Percentiles rank a stretch among this genome's conserved stretches.
Evolutionary conservation across 768 basidiomycete genomes (phyloP).

Genomic region (Podaxis sp.): DNA sequence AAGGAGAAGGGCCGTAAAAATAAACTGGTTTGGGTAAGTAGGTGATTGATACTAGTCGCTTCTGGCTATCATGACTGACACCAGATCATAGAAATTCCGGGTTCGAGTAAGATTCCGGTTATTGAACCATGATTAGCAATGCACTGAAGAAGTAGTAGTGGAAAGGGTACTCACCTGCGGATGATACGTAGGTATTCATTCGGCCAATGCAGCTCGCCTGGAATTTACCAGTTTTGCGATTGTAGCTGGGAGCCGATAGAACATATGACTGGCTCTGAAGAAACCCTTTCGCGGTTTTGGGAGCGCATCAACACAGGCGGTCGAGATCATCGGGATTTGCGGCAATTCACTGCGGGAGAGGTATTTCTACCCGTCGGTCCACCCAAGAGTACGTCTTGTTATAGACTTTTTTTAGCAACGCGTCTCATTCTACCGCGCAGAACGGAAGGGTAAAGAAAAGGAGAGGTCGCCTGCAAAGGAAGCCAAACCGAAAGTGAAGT

Average conservation of each 20-base stretch:
- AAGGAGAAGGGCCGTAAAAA: conserved; percentile 38
- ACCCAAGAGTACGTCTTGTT: conserved; percentile 41
- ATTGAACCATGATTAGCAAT: not conserved
- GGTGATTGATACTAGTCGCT: conserved; percentile 8
- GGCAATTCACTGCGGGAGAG: conserved; percentile 52
- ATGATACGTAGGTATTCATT: conserved; percentile 55
- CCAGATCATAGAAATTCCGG: conserved; percentile 43
- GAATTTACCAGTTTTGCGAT: not conserved
- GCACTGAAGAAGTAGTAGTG: conserved; percentile 37
- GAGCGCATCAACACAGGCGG: conserved; percentile 42
- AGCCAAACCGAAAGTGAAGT: not conserved
- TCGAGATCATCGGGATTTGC: conserved; percentile 49
- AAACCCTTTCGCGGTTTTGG: conserved; percentile 54
- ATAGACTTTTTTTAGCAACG: not conserved
- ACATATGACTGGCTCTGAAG: conserved; percentile 57
- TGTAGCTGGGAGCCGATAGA: conserved; percentile 66
- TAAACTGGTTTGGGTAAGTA: conserved; percentile 50
- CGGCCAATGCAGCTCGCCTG: not conserved
- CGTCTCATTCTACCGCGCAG: not conserved
- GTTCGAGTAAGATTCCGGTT: conserved; percentile 47
- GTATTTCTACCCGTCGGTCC: conserved; percentile 55
- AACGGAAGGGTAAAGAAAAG: conserved; percentile 8
- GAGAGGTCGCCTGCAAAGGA: conserved; percentile 1
- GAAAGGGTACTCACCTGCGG: conserved; percentile 53
- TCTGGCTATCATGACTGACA: conserved; percentile 12